Evolutionary conservation across 768 basidiomycete species (phyloP).

Genomic region (Rossbeevera mucosa): DNA sequence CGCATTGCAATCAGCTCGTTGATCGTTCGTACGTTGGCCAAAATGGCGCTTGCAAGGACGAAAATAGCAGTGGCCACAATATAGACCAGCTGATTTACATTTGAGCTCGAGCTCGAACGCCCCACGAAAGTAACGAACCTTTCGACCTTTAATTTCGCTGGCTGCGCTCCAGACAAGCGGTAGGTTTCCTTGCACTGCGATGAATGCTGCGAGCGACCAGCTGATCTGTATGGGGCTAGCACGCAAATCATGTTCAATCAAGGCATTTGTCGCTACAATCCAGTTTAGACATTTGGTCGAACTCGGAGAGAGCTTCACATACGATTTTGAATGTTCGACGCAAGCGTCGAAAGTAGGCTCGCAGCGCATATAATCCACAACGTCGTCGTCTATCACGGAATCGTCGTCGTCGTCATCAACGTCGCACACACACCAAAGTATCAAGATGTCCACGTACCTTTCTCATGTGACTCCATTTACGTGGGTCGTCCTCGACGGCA

Average conservation of each 20-base stretch:
- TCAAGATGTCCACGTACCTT: slow-evolving; percentile 40
- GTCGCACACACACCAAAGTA: background rate
- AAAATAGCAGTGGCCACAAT: slow-evolving; percentile 49
- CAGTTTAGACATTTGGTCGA: background rate
- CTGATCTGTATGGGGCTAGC: slow-evolving; percentile 62
- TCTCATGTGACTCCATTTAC: slow-evolving; percentile 49
- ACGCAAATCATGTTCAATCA: slow-evolving; percentile 56
- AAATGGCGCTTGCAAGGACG: slow-evolving; percentile 50
- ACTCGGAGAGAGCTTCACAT: slow-evolving; percentile 3
- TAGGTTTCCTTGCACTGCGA: slow-evolving; percentile 62
- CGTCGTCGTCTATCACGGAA: slow-evolving; percentile 17
- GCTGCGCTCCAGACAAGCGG: slow-evolving; percentile 67
- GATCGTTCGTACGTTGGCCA: slow-evolving; percentile 53
- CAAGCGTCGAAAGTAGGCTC: slow-evolving; percentile 22
- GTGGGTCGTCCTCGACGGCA: slow-evolving; percentile 55
- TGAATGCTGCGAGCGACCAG: slow-evolving; percentile 66
- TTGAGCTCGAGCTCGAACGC: slow-evolving; percentile 1
- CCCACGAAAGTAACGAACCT: slow-evolving; percentile 35
- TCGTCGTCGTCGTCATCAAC: background rate
- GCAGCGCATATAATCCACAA: slow-evolving; percentile 27
- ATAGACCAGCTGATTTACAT: slow-evolving; percentile 44
- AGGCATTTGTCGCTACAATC: slow-evolving; percentile 52
- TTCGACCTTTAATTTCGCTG: slow-evolving; percentile 74
- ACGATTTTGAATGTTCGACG: slow-evolving; percentile 30
- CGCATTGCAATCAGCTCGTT: slow-evolving; percentile 62